Conservation (phyloP, 2,329 filamentous ascomycete genomes). For the Sporothrix dimorphospora region DNA sequence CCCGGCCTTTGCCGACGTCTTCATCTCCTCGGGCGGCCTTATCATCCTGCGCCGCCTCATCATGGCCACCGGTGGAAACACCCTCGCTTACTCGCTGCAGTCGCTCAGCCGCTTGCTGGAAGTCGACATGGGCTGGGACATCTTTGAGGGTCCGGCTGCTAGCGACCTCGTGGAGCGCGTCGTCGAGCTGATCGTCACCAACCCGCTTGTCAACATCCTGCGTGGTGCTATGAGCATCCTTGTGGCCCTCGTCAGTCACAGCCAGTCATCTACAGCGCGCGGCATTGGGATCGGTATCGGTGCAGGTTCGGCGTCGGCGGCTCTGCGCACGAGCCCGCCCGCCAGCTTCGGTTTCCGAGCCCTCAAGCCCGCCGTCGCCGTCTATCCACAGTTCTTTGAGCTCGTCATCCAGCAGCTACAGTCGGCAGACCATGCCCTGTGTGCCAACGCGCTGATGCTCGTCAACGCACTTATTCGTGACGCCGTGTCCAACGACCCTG, state of each 20-base stretch:
- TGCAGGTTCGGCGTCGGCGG: constrained; percentile 26
- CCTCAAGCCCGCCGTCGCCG: constrained; percentile 85
- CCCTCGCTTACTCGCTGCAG: constrained; percentile 90
- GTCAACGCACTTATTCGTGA: constrained; percentile 96
- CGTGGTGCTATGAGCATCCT: constrained; percentile 96
- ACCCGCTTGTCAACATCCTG: constrained; percentile 95
- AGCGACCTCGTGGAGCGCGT: constrained; percentile 74
- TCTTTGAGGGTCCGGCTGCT: constrained; percentile 66
- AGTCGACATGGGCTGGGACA: constrained; percentile 97
- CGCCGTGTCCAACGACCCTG: constrained; percentile 73
- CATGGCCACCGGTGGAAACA: constrained; percentile 86
- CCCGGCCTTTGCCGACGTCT: constrained; percentile 93
- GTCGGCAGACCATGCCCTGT: constrained; percentile 92
- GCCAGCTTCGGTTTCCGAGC: constrained; percentile 85
- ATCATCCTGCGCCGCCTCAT: constrained; percentile 80
- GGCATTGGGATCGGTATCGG: constrained; percentile 30
- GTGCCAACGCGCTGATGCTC: constrained; percentile 91
- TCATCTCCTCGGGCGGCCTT: constrained; percentile 87
- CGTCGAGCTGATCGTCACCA: constrained; percentile 90
- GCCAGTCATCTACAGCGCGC: constrained; percentile 61
- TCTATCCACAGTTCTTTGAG: constrained; percentile 92
- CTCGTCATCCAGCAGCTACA: constrained; percentile 90
- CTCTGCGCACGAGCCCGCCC: constrained; percentile 45
- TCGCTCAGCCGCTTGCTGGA: constrained; percentile 86
- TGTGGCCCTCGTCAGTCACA: constrained; percentile 88